These are phyloP conservation scores for Osmanthus fragrans DNA, from an alignment of 257 asterid species.

Conservation along the genomic window DNA sequence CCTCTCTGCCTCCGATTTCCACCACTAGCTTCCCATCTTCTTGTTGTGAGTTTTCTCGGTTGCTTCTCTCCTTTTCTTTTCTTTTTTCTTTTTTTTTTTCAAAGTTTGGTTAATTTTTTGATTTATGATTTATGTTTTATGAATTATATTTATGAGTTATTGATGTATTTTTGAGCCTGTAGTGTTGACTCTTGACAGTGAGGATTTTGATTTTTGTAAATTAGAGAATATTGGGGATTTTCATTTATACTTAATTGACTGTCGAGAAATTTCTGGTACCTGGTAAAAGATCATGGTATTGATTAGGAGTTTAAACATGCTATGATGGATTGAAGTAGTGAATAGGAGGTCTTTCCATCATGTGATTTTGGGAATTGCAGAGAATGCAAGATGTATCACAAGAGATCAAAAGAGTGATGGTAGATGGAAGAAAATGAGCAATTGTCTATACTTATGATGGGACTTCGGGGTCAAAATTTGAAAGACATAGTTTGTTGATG, in stretches of 20 bases:
- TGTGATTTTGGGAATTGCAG: slow-evolving; percentile 50
- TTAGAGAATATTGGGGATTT: too few relatives aligned
- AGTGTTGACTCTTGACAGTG: too few relatives aligned
- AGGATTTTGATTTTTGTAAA: too few relatives aligned
- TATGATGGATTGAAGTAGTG: slow-evolving; percentile 20
- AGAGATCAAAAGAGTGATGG: slow-evolving; percentile 85
- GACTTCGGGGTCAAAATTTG: slow-evolving; percentile 95
- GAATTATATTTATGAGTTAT: too few relatives aligned
- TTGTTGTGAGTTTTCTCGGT: too few relatives aligned
- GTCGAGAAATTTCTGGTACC: background rate
- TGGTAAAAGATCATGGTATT: background rate
- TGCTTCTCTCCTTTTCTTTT: too few relatives aligned
- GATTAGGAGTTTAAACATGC: background rate
- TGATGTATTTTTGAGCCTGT: too few relatives aligned
- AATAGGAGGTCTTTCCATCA: background rate
- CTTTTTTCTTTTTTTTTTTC: too few relatives aligned
- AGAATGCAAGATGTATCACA: slow-evolving; percentile 87
- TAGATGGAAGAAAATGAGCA: slow-evolving; percentile 98
- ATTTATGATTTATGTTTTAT: too few relatives aligned
- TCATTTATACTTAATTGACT: background rate
- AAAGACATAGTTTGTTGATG: slow-evolving; percentile 65
- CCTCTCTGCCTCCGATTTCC: too few relatives aligned
- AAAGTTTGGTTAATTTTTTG: too few relatives aligned
- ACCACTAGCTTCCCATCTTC: too few relatives aligned
- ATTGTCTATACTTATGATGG: slow-evolving; percentile 80